Evolutionary conservation across 345 rosid species (phyloP), one percentile per base, ranked within the genome.

Genomic region (Tarenaya hassleriana): DNA sequence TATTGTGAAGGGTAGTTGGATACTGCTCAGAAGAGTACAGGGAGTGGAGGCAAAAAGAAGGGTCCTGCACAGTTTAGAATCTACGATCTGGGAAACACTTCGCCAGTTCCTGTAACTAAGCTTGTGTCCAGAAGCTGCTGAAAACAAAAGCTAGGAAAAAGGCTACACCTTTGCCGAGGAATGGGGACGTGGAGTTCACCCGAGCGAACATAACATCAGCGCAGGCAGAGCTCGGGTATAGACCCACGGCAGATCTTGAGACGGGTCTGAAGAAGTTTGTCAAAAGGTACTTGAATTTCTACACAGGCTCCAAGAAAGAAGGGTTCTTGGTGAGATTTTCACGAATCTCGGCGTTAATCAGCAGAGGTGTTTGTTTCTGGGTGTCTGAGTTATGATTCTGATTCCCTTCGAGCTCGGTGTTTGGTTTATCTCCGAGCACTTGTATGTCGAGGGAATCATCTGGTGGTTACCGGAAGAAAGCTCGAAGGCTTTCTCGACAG

Each of bases 1-100:
- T 56, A 71, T 83, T n/a, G 85, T 84, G 5, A 73, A 63, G 56
- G 88, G 92, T 0, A 78, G 88, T 56, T 80, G 53, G 92, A 84
- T 55, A 78, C 87, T 1, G 81, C 88, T 8, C 68, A 73, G 64
- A 76, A 80, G 71, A 82, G 88, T 63, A 78, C 85, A 1, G 88
- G 88, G 38, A 76, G 77, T 58, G 84, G 82, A 32, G 88, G 88
- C n/a, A 76, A 75, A 69, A 80, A 78, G 73, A 74, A 47, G 52
- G 80, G 78, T 7, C 45, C 77, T 7, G 78, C 84, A 0, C 74
- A 80, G 69, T 71, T 75, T 47, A 75, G 92, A 73, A 54, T 78
- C 6, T 78, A 51, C 56, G 78, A 80, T 69, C 55, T 84, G 78
- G 88, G 85, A 64, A 76, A 78, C 50, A 78, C 79, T 32, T 70